Evolutionary conservation across 257 asterid species (phyloP), one percentile per base, ranked within the genome.

Genomic region (Handroanthus guayacan): DNA sequence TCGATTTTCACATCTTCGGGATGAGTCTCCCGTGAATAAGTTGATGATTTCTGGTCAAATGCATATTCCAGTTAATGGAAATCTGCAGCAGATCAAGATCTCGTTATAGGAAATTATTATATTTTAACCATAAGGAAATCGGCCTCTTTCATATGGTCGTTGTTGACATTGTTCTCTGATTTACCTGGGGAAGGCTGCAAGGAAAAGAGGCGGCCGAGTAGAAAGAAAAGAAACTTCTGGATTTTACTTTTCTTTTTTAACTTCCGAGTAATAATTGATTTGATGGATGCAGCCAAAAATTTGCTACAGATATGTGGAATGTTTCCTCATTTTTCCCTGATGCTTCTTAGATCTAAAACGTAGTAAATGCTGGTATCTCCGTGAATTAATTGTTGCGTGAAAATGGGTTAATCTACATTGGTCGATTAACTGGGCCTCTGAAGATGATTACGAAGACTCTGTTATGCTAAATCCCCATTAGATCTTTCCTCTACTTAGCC

Each of bases 61-160:
- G 50, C 67, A 9, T 72, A 25, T 61, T 73, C 31, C 75, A 14
- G 67, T 74, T 3, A 67, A 57, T 67, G 65, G 76, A 75, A 71
- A 54, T 78, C 69, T 71, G 74, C 79, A 18, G 72, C 60, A 31
- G 75, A 73, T 69, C 82, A 60, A 74, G 83, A 79, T 84, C 81
- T 79, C 74, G 70, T 5, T 61, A 20, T 62, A 41, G 76, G n/a
- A 41, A 34, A 39, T 63, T 66, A 34, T 67, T 68, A 18, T 48
- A 39, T 50, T 54, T 44, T 47, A 25, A 52, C 60, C 51, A 11
- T 52, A 69, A 69, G 39, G 69, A 41, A 60, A 50, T 54, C 41
- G 38, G 16, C 64, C 14, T 60, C 14, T 38, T 67, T 47, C 36
- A 52, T 72, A 61, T 44, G 67, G 52, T 62, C 47, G 17, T 39